A percentile compares a stretch with the other conserved stretches of the same genome.
These are phyloP conservation scores for Coriolopsis trogii DNA, from an alignment of 1,284 basidiomycete species.

Conservation along the genomic window DNA sequence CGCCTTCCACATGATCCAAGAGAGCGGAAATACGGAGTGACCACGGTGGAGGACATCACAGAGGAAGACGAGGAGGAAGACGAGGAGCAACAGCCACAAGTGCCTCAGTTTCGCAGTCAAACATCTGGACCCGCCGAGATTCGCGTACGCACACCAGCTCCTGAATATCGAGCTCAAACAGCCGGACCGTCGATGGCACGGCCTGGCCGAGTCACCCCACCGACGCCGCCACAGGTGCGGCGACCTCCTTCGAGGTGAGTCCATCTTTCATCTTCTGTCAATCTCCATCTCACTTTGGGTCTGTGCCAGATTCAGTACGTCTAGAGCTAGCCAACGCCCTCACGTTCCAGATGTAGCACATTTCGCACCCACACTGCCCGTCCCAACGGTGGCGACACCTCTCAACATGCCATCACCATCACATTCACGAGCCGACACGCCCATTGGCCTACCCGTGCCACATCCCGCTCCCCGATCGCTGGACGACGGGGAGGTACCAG, in stretches of 20 bases:
- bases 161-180: slow-evolving; percentile 11
- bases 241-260: slow-evolving; percentile 21
- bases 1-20: slow-evolving; percentile 1
- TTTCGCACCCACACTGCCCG: slow-evolving; percentile 32
- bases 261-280: not conserved
- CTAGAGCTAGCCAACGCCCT: slow-evolving; percentile 18
- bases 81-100: slow-evolving; percentile 18
- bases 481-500: slow-evolving; percentile 17
- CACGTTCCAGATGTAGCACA: slow-evolving; percentile 32
- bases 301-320: slow-evolving; percentile 11
- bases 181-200: slow-evolving; percentile 9
- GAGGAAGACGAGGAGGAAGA: slow-evolving; percentile 28
- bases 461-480: slow-evolving; percentile 17
- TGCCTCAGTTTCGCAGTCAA: slow-evolving; percentile 16
- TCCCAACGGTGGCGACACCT: slow-evolving; percentile 35
- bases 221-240: slow-evolving; percentile 1
- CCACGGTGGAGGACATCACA: slow-evolving; percentile 17
- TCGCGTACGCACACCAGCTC: slow-evolving; percentile 11
- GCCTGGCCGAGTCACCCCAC: slow-evolving; percentile 5
- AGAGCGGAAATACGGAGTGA: slow-evolving; percentile 11
- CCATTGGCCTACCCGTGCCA: slow-evolving; percentile 16
- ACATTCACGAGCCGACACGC: slow-evolving; percentile 22
- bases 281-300: not conserved
- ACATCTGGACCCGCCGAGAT: slow-evolving; percentile 14
- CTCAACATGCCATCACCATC: slow-evolving; percentile 26